Base-by-base conservation (phyloP, 2,329 filamentous ascomycete genomes). In the Anthostomella pinea region DNA sequence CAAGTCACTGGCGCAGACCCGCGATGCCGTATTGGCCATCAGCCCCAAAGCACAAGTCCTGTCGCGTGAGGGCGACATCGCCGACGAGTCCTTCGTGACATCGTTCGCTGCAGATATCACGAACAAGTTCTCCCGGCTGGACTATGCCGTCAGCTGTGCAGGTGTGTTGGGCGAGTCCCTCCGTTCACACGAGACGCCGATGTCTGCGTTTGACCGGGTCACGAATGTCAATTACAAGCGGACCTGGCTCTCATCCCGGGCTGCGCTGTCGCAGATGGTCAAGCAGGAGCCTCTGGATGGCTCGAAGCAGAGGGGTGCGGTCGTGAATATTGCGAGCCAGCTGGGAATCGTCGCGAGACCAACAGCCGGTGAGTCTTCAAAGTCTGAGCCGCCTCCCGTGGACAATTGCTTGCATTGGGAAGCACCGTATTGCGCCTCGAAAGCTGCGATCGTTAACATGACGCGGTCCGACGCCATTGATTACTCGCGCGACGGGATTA, bases 91-190 rank as follows among this genome's bases (percentile, higher is more conserved):
- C 0, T 76, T 71, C 41, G 63, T 69, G 16, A 54, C 62, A 3
- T 50, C 51, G 0, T 63, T 73, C 13, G 56, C 57, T 15, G 52
- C 45, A 22, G 55, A 61, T 2, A 52, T 62, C 0, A 52, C 54
- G 4, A 44, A 46, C 1, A 44, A 39, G 2, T 73, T 75, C 39
- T 55, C 56, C 0, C 67, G 75, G 6, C 52, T 80, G 4, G 75
- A 80, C 48, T 80, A 79, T 50, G 68, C 67, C 0, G 70, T 79
- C 6, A 74, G 73, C 38, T 77, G 74, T 34, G 76, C 75, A 97
- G 76, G 76, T 0, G 65, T 79, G 4, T 49, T 73, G 3, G 68
- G 69, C 4, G 54, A 59, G 4, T 54, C 61, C 6, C 58, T 64
- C 22, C 60, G 65, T 14, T 68, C 68, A 1, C 48, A 65, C 19